Evolutionary conservation across 2,329 filamentous ascomycete species (phyloP).

Genomic region (Xylaria sp.): DNA sequence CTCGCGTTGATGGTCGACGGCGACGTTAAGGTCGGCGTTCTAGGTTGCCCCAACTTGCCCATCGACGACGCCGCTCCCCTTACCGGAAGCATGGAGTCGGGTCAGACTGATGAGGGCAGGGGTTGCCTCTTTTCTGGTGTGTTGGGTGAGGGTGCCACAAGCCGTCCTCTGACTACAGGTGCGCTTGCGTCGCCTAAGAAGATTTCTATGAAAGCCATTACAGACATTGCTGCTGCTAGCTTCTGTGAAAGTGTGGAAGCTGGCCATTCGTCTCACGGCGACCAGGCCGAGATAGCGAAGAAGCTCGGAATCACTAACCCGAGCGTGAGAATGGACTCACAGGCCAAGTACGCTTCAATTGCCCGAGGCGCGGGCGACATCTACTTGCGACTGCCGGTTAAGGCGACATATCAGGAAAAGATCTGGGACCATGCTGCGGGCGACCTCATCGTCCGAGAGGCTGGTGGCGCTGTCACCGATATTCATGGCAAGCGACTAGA

Average conservation of each 20-base stretch:
- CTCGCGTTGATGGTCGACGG: conserved; percentile 92
- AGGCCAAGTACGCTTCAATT: conserved; percentile 97
- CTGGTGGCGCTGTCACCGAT: conserved; percentile 92
- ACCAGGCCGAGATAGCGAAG: conserved; percentile 85
- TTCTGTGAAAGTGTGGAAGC: conserved; percentile 98
- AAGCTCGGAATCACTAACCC: conserved; percentile 87
- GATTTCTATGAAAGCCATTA: conserved; percentile 83
- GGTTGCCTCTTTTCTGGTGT: conserved; percentile 92
- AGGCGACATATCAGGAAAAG: conserved; percentile 94
- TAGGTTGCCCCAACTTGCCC: conserved; percentile 95
- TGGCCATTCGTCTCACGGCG: conserved; percentile 87
- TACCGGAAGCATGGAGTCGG: conserved; percentile 76
- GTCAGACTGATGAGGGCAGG: conserved; percentile 79
- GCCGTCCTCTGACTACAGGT: conserved; percentile 73
- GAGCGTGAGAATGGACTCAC: conserved; percentile 96
- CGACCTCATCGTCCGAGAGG: conserved; percentile 92
- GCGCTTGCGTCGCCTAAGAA: conserved; percentile 64
- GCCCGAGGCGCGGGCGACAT: conserved; percentile 94
- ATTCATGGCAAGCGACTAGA: conserved; percentile 85
- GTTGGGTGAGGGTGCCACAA: conserved; percentile 80
- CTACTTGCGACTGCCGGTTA: conserved; percentile 88
- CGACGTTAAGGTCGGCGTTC: conserved; percentile 90
- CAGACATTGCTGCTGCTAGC: conserved; percentile 80
- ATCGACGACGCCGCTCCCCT: conserved; percentile 81
- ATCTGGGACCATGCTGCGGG: conserved; percentile 99